Base-by-base conservation (phyloP, 2,329 filamentous ascomycete genomes). In the Lasiodiplodia theobromae region DNA sequence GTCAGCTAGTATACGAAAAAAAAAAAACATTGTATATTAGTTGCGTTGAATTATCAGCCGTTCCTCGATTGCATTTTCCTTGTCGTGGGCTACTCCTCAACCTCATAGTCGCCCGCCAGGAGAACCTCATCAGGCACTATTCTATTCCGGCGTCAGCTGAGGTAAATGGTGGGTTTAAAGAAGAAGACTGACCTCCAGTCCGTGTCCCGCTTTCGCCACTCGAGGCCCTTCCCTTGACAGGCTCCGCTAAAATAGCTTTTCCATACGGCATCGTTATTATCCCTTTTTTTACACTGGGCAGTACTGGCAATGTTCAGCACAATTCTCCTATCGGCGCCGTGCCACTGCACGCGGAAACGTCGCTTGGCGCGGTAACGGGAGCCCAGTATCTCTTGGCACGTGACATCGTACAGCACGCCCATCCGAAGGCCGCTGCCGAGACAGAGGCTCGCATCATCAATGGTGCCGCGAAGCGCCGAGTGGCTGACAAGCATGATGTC, bases 351-450 rank as follows among this genome's bases (percentile, higher is more conserved):
- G 8, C 25, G 40, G 40, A 62, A 62, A 7, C 6, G 18, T 10
- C 37, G 21, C n/a, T n/a, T 21, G 18, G 34, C 8, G 31, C 10
- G 4, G 25, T 10, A 12, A 10, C 12, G 11, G 4, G 40, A 16
- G 12, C 23, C 58, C 25, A 62, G 25, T 25, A 62, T 28, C 37
- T 63, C 58, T 28, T 63, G 58, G 58, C 58, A 63, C 5, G 58
- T 51, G 7, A 51, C 14, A 11, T 51, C 58, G 58, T 63, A 63
- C 18, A 63, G 40, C 16, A 51, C 7, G 18, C 58, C 58, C 57
- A 62, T 49, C 21, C 38, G 49, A 6, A 62, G 16, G 8, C 57
- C 40, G 16, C 49, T 23, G 6, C 21, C 38, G 18, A 47, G 40
- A 10, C 25, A 49, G 18, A 63, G 14, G 37, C 6, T 31, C 10